Percentiles rank a stretch among this genome's conserved stretches.
phyloP scores from a whole-genome alignment of 768 basidiomycete genomes.

The Serendipita vermifera region DNA sequence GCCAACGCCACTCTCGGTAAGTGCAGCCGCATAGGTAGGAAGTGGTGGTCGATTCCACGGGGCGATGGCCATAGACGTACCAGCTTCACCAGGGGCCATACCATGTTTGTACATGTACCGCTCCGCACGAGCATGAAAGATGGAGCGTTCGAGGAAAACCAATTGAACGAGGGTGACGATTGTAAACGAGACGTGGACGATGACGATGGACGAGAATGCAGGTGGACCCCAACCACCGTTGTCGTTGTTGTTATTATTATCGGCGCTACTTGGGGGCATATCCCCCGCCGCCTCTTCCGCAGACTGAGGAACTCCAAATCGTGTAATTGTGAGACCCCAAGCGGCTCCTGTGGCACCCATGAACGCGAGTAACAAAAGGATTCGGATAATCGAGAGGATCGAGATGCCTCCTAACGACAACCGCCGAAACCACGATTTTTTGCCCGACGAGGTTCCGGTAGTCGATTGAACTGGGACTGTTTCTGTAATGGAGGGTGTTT shows the following conservation, averaged over 20 bases:
- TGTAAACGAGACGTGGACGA: conserved; percentile 51
- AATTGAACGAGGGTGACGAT: conserved; percentile 39
- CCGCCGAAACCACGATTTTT: conserved; percentile 7
- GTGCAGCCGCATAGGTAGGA: conserved; percentile 56
- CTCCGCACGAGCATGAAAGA: conserved; percentile 56
- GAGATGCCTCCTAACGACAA: conserved; percentile 15
- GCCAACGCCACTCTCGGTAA: conserved; percentile 43
- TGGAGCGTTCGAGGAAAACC: conserved; percentile 48
- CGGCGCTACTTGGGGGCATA: conserved; percentile 6
- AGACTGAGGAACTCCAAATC: conserved; percentile 13
- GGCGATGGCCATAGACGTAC: conserved; percentile 32
- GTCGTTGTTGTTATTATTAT: conserved; percentile 11
- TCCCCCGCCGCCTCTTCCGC: background rate
- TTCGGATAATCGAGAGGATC: conserved; percentile 14
- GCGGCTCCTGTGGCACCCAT: conserved; percentile 38
- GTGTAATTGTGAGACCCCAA: conserved; percentile 38
- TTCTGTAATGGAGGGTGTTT: conserved; percentile 28
- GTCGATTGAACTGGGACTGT: conserved; percentile 7
- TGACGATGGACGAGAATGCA: conserved; percentile 31
- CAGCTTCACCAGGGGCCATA: conserved; percentile 34
- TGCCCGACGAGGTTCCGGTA: background rate
- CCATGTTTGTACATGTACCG: conserved; percentile 41
- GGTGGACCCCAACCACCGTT: conserved; percentile 15
- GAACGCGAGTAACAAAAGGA: conserved; percentile 13
- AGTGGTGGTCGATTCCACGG: conserved; percentile 63